Evolutionary conservation across 441 rosid genomes (phyloP).

Genomic region (Eutrema salsugineum): DNA sequence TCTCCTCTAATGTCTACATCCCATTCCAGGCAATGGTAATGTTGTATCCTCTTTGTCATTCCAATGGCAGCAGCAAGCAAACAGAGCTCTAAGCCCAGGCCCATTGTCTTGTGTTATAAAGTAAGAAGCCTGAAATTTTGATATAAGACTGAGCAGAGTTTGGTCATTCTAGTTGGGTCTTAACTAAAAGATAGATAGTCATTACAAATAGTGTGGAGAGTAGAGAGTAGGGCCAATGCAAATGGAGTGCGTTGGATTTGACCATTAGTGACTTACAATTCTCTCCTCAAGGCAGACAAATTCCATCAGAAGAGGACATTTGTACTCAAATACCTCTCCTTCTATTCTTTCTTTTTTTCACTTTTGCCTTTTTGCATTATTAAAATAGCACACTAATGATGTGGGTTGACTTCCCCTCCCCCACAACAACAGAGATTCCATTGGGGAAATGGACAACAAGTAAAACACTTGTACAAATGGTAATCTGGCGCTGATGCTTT

Average conservation of each 20-base stretch:
- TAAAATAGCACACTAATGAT: slow-evolving; percentile 32
- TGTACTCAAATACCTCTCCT: slow-evolving; percentile 25
- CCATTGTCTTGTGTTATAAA: slow-evolving; percentile 13
- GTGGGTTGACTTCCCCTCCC: slow-evolving; percentile 31
- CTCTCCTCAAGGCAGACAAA: slow-evolving; percentile 28
- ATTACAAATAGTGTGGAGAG: slow-evolving; percentile 13
- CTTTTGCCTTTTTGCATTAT: slow-evolving; percentile 21
- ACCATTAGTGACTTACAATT: slow-evolving; percentile 7
- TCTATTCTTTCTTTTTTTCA: background rate
- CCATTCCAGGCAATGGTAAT: slow-evolving; percentile 11
- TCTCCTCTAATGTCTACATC: background rate
- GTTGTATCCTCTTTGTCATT: slow-evolving; percentile 9
- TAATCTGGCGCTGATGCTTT: slow-evolving; percentile 5
- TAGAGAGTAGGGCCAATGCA: slow-evolving; percentile 20
- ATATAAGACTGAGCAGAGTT: background rate
- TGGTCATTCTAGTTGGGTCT: slow-evolving; percentile 2
- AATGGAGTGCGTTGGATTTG: slow-evolving; percentile 25
- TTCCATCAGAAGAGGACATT: slow-evolving; percentile 28
- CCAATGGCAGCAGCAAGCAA: slow-evolving; percentile 9
- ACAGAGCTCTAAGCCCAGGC: slow-evolving; percentile 23
- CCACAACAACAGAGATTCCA: slow-evolving; percentile 28
- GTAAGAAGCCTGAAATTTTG: background rate
- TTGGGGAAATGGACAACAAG: slow-evolving; percentile 3
- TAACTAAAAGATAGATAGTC: slow-evolving; percentile 1
- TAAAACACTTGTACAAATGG: slow-evolving; percentile 11